Evolutionary conservation across 192 early-diverging fungal genomes (phyloP).

Genomic region (Coemansia pectinata): DNA sequence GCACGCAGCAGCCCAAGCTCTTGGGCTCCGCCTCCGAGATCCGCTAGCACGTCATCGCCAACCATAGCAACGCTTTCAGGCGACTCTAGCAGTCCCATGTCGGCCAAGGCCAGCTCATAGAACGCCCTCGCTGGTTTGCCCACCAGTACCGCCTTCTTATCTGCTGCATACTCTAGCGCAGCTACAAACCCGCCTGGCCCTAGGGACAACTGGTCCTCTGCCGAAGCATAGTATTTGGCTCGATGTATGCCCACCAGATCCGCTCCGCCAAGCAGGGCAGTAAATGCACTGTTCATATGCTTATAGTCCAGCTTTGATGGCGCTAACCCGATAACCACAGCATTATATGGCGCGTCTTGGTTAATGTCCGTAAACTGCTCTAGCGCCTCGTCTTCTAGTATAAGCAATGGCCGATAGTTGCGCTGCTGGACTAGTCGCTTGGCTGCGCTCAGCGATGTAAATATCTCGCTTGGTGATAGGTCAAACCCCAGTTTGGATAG

Average conservation of each 20-base stretch:
- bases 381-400: constrained; percentile 72
- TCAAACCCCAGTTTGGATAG: constrained; percentile 69
- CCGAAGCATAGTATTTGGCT: constrained; percentile 72
- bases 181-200: constrained; percentile 91
- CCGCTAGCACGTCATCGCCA: constrained; percentile 83
- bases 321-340: constrained; percentile 83
- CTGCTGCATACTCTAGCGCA: constrained; percentile 79
- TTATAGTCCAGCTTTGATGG: constrained; percentile 56
- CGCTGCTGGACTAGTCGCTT: constrained; percentile 59
- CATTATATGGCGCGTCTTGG: constrained; percentile 60
- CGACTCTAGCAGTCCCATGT: constrained; percentile 58
- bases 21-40: constrained; percentile 78
- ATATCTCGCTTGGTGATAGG: constrained; percentile 62
- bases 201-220: constrained; percentile 61
- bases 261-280: constrained; percentile 60
- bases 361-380: constrained; percentile 69
- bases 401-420: constrained; percentile 67
- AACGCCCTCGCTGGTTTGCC: constrained; percentile 82
- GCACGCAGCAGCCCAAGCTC: constrained; percentile 67
- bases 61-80: constrained; percentile 74
- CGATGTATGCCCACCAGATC: constrained; percentile 83
- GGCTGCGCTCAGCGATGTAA: constrained; percentile 81
- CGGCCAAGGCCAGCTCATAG: constrained; percentile 73
- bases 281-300: constrained; percentile 77
- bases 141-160: constrained; percentile 64